Conservation (phyloP, 2,329 filamentous ascomycete species). For the Phaeoacremonium minimum region DNA sequence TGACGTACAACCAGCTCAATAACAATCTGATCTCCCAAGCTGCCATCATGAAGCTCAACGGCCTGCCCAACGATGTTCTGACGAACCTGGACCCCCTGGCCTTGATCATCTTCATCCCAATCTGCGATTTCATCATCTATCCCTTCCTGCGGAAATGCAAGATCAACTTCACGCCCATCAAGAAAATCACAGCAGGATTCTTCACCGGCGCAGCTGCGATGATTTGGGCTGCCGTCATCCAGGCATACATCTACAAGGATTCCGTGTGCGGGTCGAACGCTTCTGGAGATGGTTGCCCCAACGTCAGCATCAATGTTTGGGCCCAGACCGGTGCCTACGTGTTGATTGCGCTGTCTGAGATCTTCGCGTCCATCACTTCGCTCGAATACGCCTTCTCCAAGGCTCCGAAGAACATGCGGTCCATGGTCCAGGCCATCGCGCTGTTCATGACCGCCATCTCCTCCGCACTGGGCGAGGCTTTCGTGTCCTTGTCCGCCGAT, state of each 20-base stretch:
- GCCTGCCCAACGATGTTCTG: constrained; percentile 73
- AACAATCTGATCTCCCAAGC: constrained; percentile 61
- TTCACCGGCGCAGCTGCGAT: constrained; percentile 57
- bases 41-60: constrained; percentile 60
- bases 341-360: constrained; percentile 43
- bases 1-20: constrained; percentile 46
- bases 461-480: constrained; percentile 61
- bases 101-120: constrained; percentile 69
- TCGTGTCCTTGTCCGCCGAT: constrained; percentile 33
- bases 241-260: constrained; percentile 60
- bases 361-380: constrained; percentile 47
- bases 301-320: constrained; percentile 58
- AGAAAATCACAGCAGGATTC: constrained; percentile 69
- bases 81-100: constrained; percentile 71
- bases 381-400: constrained; percentile 76
- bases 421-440: constrained; percentile 62
- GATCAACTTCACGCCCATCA: constrained; percentile 70
- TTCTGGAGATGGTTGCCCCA: constrained; percentile 28
- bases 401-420: constrained; percentile 72
- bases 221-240: constrained; percentile 48
- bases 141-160: constrained; percentile 59
- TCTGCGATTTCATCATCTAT: constrained; percentile 66
- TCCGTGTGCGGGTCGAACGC: constrained; percentile 50
- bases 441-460: constrained; percentile 68
- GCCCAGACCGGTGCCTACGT: constrained; percentile 47